Conservation (phyloP, 139 green algal genomes). For the Micromonas commoda region DNA sequence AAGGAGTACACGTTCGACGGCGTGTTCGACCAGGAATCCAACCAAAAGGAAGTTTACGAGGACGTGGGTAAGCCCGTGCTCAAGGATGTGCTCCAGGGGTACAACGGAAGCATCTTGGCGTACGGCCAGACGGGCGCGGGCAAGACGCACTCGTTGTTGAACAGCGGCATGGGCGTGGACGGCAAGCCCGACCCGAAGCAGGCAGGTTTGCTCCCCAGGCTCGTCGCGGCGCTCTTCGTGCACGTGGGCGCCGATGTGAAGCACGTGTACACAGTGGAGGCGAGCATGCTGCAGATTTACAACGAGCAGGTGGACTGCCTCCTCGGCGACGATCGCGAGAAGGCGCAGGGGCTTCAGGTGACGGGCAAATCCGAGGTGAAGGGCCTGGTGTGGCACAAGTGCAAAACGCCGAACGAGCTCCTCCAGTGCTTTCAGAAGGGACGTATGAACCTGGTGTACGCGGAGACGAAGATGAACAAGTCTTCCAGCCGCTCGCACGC, state of each 20-base stretch:
- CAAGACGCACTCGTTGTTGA: constrained; percentile 34
- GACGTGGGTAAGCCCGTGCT: constrained; percentile 22
- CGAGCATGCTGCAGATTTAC: constrained; percentile 37
- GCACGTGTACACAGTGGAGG: constrained; percentile 26
- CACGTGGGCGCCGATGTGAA: constrained; percentile 22
- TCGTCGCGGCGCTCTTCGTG: constrained; percentile 33
- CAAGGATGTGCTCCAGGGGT: constrained; percentile 27
- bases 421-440: constrained; percentile 30
- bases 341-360: constrained; percentile 1
- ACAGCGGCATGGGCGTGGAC: constrained; percentile 13
- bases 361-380: constrained; percentile 20
- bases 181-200: not conserved
- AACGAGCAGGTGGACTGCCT: constrained; percentile 38
- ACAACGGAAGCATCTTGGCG: constrained; percentile 34
- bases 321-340: constrained; percentile 9
- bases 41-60: constrained; percentile 29
- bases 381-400: constrained; percentile 27
- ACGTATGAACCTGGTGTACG: constrained; percentile 29
- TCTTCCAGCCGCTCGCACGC: constrained; percentile 33
- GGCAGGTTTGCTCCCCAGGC: constrained; percentile 28
- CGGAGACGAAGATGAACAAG: constrained; percentile 45
- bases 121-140: constrained; percentile 38
- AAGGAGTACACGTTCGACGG: constrained; percentile 24
- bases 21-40: constrained; percentile 5
- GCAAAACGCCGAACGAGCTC: constrained; percentile 25